These are phyloP conservation scores for Vitis riparia DNA, from an alignment of 164 flowering plant species.

Conservation along the genomic window DNA sequence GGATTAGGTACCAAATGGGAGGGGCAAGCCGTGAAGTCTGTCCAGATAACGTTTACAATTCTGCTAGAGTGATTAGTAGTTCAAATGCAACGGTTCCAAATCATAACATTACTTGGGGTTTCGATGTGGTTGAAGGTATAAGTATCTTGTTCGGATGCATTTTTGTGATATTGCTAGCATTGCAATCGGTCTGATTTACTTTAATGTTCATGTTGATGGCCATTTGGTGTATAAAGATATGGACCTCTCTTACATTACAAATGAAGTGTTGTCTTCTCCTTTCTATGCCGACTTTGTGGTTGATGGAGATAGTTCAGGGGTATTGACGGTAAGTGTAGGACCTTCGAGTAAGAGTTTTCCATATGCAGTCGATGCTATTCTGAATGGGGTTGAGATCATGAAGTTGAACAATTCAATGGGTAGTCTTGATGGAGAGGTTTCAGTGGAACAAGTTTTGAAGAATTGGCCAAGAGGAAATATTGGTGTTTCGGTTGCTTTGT, in stretches of 20 bases:
- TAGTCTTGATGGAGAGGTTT: conserved; percentile 60
- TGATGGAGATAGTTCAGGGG: conserved; percentile 31
- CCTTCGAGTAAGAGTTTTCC: conserved; percentile 53
- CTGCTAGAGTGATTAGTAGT: conserved; percentile 50
- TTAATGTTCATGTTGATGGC: conserved; percentile 81
- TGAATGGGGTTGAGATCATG: conserved; percentile 88
- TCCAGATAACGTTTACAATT: conserved; percentile 63
- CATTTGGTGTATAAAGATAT: conserved; percentile 49
- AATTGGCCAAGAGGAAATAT: conserved; percentile 31
- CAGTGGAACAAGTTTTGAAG: conserved; percentile 34
- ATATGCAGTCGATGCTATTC: conserved; percentile 51
- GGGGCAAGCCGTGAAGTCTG: conserved; percentile 65
- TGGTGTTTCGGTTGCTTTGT: conserved; percentile 35
- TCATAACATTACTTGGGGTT: conserved; percentile 66
- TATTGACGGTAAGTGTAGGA: conserved; percentile 61
- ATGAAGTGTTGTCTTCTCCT: conserved; percentile 59
- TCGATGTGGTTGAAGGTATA: conserved; percentile 51
- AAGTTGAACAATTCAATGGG: conserved; percentile 73
- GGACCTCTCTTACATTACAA: conserved; percentile 44
- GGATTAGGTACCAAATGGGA: conserved; percentile 48
- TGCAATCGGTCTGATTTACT: conserved; percentile 46
- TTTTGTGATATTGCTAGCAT: conserved; percentile 88
- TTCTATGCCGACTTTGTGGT: conserved; percentile 76
- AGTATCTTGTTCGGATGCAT: conserved; percentile 75
- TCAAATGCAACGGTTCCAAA: conserved; percentile 34